A percentile compares a stretch with the other conserved stretches of the same genome.
Evolutionary conservation across 306 rosid species (phyloP).

Genomic region (Medicago arabica): DNA sequence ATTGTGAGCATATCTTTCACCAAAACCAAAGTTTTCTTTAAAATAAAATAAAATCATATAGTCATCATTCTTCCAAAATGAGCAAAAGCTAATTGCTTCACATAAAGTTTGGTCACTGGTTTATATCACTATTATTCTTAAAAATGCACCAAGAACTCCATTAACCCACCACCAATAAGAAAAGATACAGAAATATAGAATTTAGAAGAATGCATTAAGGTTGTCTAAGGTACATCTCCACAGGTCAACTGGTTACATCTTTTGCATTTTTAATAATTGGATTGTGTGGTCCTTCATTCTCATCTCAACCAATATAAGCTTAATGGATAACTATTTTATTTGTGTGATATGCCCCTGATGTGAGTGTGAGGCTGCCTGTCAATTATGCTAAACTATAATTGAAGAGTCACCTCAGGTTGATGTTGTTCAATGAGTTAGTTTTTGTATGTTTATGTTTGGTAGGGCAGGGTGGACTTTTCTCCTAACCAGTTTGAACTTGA

Average conservation of each 20-base stretch:
- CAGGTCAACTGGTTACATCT: not conserved
- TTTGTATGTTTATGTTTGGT: constrained; percentile 21
- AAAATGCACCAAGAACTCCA: constrained; percentile 44
- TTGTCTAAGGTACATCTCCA: constrained; percentile 37
- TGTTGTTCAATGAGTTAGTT: not conserved
- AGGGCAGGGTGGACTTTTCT: constrained; percentile 22
- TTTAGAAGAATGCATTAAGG: constrained; percentile 34
- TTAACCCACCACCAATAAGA: constrained; percentile 44
- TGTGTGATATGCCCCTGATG: constrained; percentile 24
- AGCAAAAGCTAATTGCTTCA: constrained; percentile 55
- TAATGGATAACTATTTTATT: constrained; percentile 18
- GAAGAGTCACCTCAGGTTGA: constrained; percentile 28
- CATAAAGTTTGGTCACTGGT: constrained; percentile 62
- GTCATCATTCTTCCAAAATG: constrained; percentile 68
- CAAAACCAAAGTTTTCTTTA: constrained; percentile 45
- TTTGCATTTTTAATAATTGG: not conserved
- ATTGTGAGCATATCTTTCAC: constrained; percentile 49
- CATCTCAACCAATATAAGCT: constrained; percentile 1
- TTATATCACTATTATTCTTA: constrained; percentile 55
- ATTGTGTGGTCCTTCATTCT: constrained; percentile 29
- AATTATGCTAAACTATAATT: constrained; percentile 25
- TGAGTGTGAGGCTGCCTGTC: constrained; percentile 35
- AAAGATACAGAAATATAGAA: constrained; percentile 12
- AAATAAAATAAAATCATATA: constrained; percentile 48
- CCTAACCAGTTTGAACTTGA: constrained; percentile 18